Conservation (phyloP, 2,329 filamentous ascomycete genomes). For the Exophiala sp. region DNA sequence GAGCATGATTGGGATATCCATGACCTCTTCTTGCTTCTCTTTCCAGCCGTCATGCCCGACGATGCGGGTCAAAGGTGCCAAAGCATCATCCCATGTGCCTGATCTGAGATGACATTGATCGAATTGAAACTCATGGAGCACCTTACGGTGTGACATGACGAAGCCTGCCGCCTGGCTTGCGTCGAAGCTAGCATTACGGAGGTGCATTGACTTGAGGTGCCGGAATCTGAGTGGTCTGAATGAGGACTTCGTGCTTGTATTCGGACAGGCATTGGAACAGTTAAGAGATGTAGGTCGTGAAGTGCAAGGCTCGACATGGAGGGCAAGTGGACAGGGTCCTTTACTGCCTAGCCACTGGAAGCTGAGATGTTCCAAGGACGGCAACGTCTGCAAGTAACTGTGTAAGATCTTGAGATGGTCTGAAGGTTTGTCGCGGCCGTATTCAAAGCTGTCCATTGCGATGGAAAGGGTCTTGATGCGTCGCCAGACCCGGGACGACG, state of each 20-base stretch:
- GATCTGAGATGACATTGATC: conserved; percentile 65
- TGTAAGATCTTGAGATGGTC: conserved; percentile 75
- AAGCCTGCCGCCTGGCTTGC: conserved; percentile 64
- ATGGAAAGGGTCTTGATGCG: conserved; percentile 71
- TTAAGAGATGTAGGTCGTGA: conserved; percentile 45
- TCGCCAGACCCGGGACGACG: conserved; percentile 65
- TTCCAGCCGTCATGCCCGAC: conserved; percentile 36
- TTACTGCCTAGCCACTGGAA: conserved; percentile 71
- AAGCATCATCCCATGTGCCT: conserved; percentile 74
- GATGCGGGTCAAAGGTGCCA: conserved; percentile 59
- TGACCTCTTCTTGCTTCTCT: conserved; percentile 35
- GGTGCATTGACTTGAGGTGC: conserved; percentile 59
- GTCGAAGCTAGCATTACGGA: conserved; percentile 68
- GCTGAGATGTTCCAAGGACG: conserved; percentile 60
- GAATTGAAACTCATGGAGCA: conserved; percentile 72
- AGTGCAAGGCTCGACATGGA: conserved; percentile 61
- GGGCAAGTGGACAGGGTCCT: conserved; percentile 66
- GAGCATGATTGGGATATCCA: conserved; percentile 37
- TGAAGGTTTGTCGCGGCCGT: conserved; percentile 53
- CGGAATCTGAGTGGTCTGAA: conserved; percentile 58
- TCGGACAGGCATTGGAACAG: conserved; percentile 34
- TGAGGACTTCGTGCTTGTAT: conserved; percentile 40
- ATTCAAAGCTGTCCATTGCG: conserved; percentile 65
- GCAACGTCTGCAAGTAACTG: conserved; percentile 68
- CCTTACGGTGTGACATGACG: conserved; percentile 59